Conservation (phyloP, 2,329 filamentous ascomycete genomes). For the Penicillium sp. region DNA sequence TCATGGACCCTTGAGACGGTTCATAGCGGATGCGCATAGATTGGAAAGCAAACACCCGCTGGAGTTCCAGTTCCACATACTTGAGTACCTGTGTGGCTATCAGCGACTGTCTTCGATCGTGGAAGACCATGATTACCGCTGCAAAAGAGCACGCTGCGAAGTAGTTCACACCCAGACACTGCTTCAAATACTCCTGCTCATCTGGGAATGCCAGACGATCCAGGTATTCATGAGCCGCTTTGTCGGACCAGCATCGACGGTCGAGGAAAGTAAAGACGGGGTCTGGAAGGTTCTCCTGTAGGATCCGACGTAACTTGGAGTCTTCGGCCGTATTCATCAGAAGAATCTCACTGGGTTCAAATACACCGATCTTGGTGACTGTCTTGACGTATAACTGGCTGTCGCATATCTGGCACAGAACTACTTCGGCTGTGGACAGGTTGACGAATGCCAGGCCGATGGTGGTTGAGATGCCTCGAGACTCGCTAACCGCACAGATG, state of each 20-base stretch:
- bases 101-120: slow-evolving; percentile 9
- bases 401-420: slow-evolving; percentile 86
- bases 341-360: slow-evolving; percentile 72
- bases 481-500: slow-evolving; percentile 83
- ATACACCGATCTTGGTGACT: slow-evolving; percentile 76
- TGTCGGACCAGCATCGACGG: slow-evolving; percentile 78
- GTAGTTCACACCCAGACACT: slow-evolving; percentile 74
- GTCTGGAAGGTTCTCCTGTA: slow-evolving; percentile 64
- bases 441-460: slow-evolving; percentile 86
- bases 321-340: slow-evolving; percentile 68
- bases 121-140: slow-evolving; percentile 52
- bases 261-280: slow-evolving; percentile 61
- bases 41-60: slow-evolving; percentile 65
- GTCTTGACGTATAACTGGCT: slow-evolving; percentile 87
- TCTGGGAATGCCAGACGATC: slow-evolving; percentile 71
- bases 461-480: slow-evolving; percentile 75
- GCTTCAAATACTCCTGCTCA: slow-evolving; percentile 73
- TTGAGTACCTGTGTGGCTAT: slow-evolving; percentile 59
- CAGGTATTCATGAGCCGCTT: slow-evolving; percentile 68
- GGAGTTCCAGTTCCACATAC: slow-evolving; percentile 67
- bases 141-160: slow-evolving; percentile 80
- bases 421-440: slow-evolving; percentile 72
- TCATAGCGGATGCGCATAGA: slow-evolving; percentile 82
- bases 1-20: slow-evolving; percentile 86
- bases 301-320: slow-evolving; percentile 67